Base-by-base conservation (phyloP, 768 basidiomycete species). In the Boletus bicolor region DNA sequence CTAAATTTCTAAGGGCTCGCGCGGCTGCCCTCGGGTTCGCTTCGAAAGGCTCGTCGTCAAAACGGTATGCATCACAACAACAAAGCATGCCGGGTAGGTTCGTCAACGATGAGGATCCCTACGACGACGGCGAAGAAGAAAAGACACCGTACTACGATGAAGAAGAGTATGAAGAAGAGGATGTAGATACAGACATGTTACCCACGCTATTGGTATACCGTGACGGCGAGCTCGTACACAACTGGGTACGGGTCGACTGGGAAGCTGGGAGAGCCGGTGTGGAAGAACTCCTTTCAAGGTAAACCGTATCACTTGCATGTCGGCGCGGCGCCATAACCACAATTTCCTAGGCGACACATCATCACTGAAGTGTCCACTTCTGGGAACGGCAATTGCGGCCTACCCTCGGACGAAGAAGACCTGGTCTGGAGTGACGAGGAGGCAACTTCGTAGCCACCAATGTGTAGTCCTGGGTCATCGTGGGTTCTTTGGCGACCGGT, bases 181-280 rank as follows among this genome's bases (percentile, higher is more conserved):
- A 83, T 30, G 84, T 91, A 41, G 89, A 91, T 62, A 79, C 85
- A 5, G 89, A 91, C 66, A 82, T 91, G 78, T 76, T 91, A 28
- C 89, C 90, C 0, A 91, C 89, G 1, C 68, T 91, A 65, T 78
- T 91, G 12, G 87, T 89, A 5, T 92, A 92, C 63, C 86, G 84
- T 17, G 84, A 82, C 54, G 89, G 91, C 17, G 83, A 90, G 57
- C 81, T 93, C n/a, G 82, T 91, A n/a, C 82, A 90, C 63, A 89
- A 89, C 47, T 93, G 91, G 91, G 87, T 93, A 9, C 78, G 91
- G 26, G 89, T 92, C 5, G 90, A 93, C 68, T 92, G 89, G 91
- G 89, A 90, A 68, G 88, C 86, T 0, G 85, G 84, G 12, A 65
- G 73, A 35, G 79, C 78, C n/a, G 87, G 84, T 26, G 64, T 91